phyloP scores from a whole-genome alignment of 352 stramenopile species.

The Pythium coloratum region DNA sequence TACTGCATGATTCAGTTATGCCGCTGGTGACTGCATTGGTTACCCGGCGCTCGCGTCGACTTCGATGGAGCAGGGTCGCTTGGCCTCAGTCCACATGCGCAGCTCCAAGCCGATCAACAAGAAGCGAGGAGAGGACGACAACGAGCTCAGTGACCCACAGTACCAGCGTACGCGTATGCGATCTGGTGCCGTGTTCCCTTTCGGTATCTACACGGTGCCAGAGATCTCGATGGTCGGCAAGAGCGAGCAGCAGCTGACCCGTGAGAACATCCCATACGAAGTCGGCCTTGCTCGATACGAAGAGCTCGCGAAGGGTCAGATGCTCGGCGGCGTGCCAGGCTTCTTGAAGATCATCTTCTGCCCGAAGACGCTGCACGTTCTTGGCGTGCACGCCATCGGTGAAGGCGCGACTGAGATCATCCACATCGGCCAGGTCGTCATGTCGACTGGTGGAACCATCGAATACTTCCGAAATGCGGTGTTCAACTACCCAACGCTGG shows the following conservation, averaged over 20 bases:
- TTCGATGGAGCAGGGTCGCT: constrained; percentile 89
- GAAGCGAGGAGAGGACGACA: constrained; percentile 35
- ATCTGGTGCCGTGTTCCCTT: constrained; percentile 84
- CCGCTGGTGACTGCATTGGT: constrained; percentile 88
- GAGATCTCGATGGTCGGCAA: constrained; percentile 91
- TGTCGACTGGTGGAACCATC: constrained; percentile 81
- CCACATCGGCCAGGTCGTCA: constrained; percentile 87
- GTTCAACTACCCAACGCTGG: constrained; percentile 92
- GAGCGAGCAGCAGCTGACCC: constrained; percentile 86
- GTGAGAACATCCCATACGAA: constrained; percentile 74
- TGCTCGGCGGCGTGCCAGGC: constrained; percentile 75
- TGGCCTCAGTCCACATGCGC: constrained; percentile 88
- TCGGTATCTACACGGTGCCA: constrained; percentile 87
- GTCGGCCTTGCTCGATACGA: constrained; percentile 79
- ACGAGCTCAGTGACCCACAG: constrained; percentile 57
- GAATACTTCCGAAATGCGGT: constrained; percentile 91
- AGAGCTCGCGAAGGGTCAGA: constrained; percentile 84
- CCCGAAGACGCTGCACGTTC: constrained; percentile 64
- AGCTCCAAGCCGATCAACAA: constrained; percentile 68
- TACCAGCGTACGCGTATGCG: constrained; percentile 80
- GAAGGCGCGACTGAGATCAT: constrained; percentile 90
- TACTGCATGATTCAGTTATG: constrained; percentile 84
- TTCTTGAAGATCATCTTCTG: constrained; percentile 89
- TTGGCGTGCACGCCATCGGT: constrained; percentile 83
- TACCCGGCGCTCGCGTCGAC: constrained; percentile 88